Evolutionary conservation across 2,329 filamentous ascomycete species (phyloP), one percentile per base, ranked within the genome.

Genomic region (Coniochaeta sp.): DNA sequence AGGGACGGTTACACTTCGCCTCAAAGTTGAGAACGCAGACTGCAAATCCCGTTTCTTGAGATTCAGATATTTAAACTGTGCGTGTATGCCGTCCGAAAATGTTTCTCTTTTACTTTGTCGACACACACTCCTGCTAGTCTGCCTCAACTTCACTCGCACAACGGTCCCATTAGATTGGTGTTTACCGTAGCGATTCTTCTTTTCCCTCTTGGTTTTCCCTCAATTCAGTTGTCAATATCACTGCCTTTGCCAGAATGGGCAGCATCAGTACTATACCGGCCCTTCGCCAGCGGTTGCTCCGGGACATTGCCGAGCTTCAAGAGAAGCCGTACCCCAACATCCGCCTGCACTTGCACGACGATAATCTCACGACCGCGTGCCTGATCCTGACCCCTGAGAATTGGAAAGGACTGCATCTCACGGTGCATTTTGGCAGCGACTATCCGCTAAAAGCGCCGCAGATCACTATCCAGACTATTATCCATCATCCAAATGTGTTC

Each of bases 241-340:
- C n/a, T n/a, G n/a, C n/a, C n/a, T n/a, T n/a, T n/a, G 28, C 5
- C 28, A 31, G 9, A 17, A 43, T 43, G 17, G 40, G 40, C 16
- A 43, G 40, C 14, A 22, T 22, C 40, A 14, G 2, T 5, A 6
- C n/a, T 17, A 43, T 5, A 8, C 7, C 19, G 22, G 44, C 44
- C 19, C 38, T 60, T 22, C 60, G 55, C 14, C 56, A 56, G 50
- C 73, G 76, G 8, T 70, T 76, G 59, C 65, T 81, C 16, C 69
- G 69, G 26, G 79, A 82, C 59, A 75, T 81, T 33, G 71, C 72
- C 12, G 79, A 81, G 64, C 68, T 81, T 17, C 69, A 76, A 52
- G 67, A 70, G 26, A 67, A 76, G 47, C 79, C 79, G 0, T 81
- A 81, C 62, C 77, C 78, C 2, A 78, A 78, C 52, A 76, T 81